Conservation (phyloP, 75 land plant genomes). For the Isoetes taiwanensis region DNA sequence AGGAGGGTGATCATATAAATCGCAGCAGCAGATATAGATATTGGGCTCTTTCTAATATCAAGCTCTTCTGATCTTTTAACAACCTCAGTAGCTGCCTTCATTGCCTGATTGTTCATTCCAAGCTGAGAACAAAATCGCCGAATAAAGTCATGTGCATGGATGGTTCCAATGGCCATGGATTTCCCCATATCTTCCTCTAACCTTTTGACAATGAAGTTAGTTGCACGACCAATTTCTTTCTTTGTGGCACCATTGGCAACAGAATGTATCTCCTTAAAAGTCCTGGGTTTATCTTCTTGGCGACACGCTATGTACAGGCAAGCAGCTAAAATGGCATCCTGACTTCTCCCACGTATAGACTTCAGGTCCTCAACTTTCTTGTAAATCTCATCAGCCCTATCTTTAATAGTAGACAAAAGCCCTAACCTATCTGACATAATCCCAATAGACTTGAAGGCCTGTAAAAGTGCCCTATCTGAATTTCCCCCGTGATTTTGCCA, state of each 20-base stretch:
- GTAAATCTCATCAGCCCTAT: constrained; percentile 29
- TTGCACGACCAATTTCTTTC: constrained; percentile 23
- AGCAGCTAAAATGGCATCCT: constrained; percentile 30
- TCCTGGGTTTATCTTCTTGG: constrained; percentile 27
- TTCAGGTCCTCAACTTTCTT: constrained; percentile 29
- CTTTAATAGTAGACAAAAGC: constrained; percentile 12
- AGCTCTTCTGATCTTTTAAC: constrained; percentile 15
- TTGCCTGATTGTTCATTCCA: constrained; percentile 15
- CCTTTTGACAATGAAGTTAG: constrained; percentile 21
- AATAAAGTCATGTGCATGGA: constrained; percentile 17
- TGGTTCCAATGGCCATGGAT: constrained; percentile 21
- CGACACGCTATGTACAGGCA: constrained; percentile 29
- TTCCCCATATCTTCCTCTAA: constrained; percentile 25
- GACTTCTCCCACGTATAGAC: constrained; percentile 24
- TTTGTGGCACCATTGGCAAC: constrained; percentile 23
- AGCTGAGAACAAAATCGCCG: constrained; percentile 18
- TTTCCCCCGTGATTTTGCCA: constrained; percentile 33
- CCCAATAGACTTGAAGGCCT: constrained; percentile 27
- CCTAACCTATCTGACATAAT: constrained; percentile 36
- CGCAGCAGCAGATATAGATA: constrained; percentile 71
- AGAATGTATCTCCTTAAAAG: constrained; percentile 25
- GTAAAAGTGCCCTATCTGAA: constrained; percentile 29
- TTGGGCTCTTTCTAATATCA: constrained; percentile 55
- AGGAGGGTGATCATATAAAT: constrained; percentile 72
- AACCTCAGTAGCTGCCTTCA: constrained; percentile 11